phyloP scores from a whole-genome alignment of 257 asterid genomes.

The Solanum peruvianum region DNA sequence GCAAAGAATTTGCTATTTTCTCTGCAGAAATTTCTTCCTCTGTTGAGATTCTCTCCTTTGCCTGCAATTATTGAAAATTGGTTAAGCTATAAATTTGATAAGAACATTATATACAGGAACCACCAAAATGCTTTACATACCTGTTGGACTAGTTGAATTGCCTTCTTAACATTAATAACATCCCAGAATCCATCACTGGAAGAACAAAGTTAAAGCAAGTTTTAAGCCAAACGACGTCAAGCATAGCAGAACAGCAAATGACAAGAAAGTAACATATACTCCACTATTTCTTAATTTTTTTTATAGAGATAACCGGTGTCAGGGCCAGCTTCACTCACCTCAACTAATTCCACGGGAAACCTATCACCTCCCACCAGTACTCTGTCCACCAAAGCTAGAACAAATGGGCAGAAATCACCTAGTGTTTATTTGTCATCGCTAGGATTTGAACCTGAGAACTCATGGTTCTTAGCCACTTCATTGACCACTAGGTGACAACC shows the following conservation, averaged over 20 bases:
- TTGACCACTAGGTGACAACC: not conserved
- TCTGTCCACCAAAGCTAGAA: not conserved
- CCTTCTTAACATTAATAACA: constrained; percentile 65
- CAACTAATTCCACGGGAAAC: not conserved
- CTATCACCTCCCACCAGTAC: not conserved
- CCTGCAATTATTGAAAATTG: constrained; percentile 15
- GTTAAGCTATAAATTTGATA: not conserved
- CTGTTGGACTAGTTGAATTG: constrained; percentile 71
- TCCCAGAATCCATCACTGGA: constrained; percentile 96
- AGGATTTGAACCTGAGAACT: not conserved
- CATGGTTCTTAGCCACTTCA: not conserved
- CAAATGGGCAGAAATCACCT: not conserved
- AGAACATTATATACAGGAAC: not conserved
- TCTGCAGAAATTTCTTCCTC: constrained; percentile 44
- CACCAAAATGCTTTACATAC: constrained; percentile 15
- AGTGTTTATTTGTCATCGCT: not conserved
- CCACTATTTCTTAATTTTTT: not conserved
- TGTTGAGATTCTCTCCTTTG: constrained; percentile 31
- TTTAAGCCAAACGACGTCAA: not conserved
- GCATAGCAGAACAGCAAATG: not conserved
- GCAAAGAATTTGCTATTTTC: constrained; percentile 54
- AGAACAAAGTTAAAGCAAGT: constrained; percentile 4
- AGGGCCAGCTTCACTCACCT: not conserved
- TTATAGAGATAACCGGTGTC: not conserved
- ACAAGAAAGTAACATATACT: not conserved